These are phyloP conservation scores for Agaricus blazei DNA, from an alignment of 768 basidiomycete species.

Conservation along the genomic window DNA sequence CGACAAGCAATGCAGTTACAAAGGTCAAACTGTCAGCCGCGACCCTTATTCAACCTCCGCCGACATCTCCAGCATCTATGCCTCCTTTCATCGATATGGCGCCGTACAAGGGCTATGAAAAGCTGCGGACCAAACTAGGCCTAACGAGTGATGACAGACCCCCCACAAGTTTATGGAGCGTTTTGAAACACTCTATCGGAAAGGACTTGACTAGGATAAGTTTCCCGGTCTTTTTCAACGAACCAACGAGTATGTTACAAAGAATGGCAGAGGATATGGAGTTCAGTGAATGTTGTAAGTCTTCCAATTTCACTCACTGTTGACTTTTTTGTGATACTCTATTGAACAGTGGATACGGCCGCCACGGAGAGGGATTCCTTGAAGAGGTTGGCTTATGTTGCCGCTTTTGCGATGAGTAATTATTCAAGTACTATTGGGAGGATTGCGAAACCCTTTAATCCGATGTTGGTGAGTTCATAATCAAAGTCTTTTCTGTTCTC, in stretches of 20 bases:
- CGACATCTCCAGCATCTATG: not conserved
- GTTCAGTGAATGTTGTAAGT: slow-evolving; percentile 86
- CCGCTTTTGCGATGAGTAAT: slow-evolving; percentile 97
- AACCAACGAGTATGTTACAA: slow-evolving; percentile 95
- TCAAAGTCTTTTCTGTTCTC: not conserved
- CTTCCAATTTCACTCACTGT: not conserved
- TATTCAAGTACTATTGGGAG: slow-evolving; percentile 95
- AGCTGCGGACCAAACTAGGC: slow-evolving; percentile 55
- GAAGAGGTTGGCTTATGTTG: slow-evolving; percentile 85
- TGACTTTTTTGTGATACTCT: slow-evolving; percentile 6
- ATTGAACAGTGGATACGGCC: slow-evolving; percentile 74
- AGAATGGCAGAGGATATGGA: slow-evolving; percentile 99
- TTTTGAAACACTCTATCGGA: slow-evolving; percentile 91
- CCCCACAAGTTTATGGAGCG: slow-evolving; percentile 88
- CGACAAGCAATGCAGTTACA: too few relatives aligned
- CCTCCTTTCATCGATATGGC: slow-evolving; percentile 17
- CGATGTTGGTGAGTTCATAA: slow-evolving; percentile 78
- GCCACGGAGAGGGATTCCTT: slow-evolving; percentile 70
- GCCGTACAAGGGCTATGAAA: slow-evolving; percentile 64
- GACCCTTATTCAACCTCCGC: not conserved
- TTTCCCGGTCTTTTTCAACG: slow-evolving; percentile 92
- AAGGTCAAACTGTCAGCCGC: not conserved
- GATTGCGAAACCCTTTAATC: slow-evolving; percentile 97
- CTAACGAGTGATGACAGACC: slow-evolving; percentile 66
- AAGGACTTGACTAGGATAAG: slow-evolving; percentile 96